phyloP scores from a whole-genome alignment of 805 yeast species.

The Wickerhamomyces canadensis region DNA sequence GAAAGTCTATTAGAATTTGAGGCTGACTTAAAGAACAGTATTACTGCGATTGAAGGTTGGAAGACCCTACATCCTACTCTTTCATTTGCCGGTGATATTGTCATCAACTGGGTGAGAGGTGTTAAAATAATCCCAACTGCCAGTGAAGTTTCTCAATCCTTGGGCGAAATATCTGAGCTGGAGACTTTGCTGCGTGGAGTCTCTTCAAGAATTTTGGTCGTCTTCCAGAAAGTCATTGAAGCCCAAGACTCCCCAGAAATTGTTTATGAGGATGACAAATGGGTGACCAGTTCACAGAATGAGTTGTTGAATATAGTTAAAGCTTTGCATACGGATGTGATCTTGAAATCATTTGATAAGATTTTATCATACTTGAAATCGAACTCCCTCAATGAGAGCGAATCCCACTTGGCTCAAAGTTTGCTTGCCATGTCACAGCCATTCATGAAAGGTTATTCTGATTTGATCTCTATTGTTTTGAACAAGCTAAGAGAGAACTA shows the following conservation, averaged over 20 bases:
- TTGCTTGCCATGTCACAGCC: constrained; percentile 56
- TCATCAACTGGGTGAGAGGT: constrained; percentile 41
- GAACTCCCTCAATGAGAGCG: constrained; percentile 32
- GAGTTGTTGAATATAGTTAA: constrained; percentile 37
- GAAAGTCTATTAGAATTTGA: constrained; percentile 23
- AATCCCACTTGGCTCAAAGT: constrained; percentile 39
- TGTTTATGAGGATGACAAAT: constrained; percentile 53
- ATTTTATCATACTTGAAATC: constrained; percentile 31
- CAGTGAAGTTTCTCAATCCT: constrained; percentile 4
- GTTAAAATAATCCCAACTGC: neutral
- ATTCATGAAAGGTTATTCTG: constrained; percentile 52
- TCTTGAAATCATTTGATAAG: constrained; percentile 30
- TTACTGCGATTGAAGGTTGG: constrained; percentile 30
- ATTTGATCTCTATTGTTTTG: constrained; percentile 40
- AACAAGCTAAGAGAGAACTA: constrained; percentile 44
- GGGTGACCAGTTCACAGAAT: constrained; percentile 53
- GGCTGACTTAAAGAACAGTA: constrained; percentile 21
- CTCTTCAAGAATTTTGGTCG: constrained; percentile 54
- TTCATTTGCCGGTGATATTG: constrained; percentile 43
- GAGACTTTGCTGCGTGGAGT: constrained; percentile 47
- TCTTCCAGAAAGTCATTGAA: constrained; percentile 51
- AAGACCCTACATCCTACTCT: constrained; percentile 24
- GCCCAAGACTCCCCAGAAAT: constrained; percentile 18
- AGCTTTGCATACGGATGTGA: constrained; percentile 33
- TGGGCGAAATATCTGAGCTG: constrained; percentile 34